Percentiles rank a stretch among this genome's conserved stretches.
phyloP scores from a whole-genome alignment of 139 green algal species.

The Astrephomene gubernaculifera region DNA sequence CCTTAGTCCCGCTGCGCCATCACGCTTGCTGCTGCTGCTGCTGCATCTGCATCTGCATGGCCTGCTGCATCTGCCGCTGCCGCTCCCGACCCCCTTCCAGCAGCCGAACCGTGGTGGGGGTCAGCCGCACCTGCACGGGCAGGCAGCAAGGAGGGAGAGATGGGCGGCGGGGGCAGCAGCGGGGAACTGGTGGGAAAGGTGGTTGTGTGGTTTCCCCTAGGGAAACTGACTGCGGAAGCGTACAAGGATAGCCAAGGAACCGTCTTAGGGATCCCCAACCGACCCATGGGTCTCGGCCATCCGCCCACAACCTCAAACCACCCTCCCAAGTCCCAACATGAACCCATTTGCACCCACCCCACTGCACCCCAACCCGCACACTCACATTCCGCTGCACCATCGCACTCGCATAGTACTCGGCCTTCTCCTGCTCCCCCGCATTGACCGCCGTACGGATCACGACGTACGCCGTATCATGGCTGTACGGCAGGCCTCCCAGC shows the following conservation, averaged over 20 bases:
- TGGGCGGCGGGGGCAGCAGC: background rate
- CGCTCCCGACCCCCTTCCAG: constrained; percentile 6
- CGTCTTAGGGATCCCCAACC: background rate
- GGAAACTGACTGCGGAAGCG: too few relatives aligned
- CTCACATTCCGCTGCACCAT: constrained; percentile 40
- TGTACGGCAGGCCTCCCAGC: constrained; percentile 39
- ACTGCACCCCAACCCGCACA: too few relatives aligned
- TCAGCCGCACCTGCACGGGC: constrained; percentile 2
- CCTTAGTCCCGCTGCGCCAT: too few relatives aligned
- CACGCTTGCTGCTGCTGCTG: background rate
- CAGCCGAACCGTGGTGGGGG: background rate
- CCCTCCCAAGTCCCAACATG: too few relatives aligned
- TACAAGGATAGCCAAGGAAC: too few relatives aligned
- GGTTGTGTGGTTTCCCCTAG: background rate
- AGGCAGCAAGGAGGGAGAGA: too few relatives aligned
- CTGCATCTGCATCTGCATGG: background rate
- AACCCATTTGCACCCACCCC: too few relatives aligned
- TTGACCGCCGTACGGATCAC: constrained; percentile 52
- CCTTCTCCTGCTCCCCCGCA: constrained; percentile 36
- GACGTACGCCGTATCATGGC: constrained; percentile 49
- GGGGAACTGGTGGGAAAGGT: background rate
- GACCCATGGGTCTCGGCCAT: too few relatives aligned
- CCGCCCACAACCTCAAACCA: background rate
- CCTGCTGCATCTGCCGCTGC: background rate
- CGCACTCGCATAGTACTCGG: constrained; percentile 41